phyloP scores from a whole-genome alignment of 202 grass and related monocot species.

The Musa balbisiana region DNA sequence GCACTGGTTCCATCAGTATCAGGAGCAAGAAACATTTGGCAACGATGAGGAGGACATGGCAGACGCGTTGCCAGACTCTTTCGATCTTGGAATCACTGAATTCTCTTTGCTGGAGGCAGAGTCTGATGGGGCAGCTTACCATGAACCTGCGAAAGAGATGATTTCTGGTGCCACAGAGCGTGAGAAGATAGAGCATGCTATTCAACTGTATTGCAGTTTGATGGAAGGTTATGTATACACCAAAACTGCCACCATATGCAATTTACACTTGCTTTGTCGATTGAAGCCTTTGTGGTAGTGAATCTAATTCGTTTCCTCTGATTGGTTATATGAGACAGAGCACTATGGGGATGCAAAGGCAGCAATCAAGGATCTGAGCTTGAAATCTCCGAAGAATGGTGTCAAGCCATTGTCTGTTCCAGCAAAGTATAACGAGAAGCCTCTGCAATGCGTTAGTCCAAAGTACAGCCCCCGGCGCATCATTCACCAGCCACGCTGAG shows the following conservation, averaged over 20 bases:
- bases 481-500: constrained; percentile 72
- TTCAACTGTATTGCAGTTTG: too few species aligned
- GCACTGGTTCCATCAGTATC: constrained; percentile 74
- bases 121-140: neutral
- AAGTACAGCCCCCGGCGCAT: constrained; percentile 28
- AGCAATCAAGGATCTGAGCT: constrained; percentile 32
- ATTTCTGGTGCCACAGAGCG: neutral
- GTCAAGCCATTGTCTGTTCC: constrained; percentile 6
- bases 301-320: too few species aligned
- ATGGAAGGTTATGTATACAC: too few species aligned
- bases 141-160: neutral
- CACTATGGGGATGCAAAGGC: constrained; percentile 28
- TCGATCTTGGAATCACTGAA: constrained; percentile 34
- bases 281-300: too few species aligned
- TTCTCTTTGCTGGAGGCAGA: constrained; percentile 23
- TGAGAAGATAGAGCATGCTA: neutral
- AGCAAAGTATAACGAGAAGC: constrained; percentile 37
- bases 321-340: neutral
- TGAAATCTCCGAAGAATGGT: constrained; percentile 34
- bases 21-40: constrained; percentile 44
- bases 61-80: constrained; percentile 51
- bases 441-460: constrained; percentile 27
- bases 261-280: too few species aligned
- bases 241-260: too few species aligned
- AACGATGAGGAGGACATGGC: constrained; percentile 38